A percentile compares a stretch with the other conserved stretches of the same genome.
Conservation (phyloP, 768 basidiomycete genomes). For the Gloeophyllum trabeum region DNA sequence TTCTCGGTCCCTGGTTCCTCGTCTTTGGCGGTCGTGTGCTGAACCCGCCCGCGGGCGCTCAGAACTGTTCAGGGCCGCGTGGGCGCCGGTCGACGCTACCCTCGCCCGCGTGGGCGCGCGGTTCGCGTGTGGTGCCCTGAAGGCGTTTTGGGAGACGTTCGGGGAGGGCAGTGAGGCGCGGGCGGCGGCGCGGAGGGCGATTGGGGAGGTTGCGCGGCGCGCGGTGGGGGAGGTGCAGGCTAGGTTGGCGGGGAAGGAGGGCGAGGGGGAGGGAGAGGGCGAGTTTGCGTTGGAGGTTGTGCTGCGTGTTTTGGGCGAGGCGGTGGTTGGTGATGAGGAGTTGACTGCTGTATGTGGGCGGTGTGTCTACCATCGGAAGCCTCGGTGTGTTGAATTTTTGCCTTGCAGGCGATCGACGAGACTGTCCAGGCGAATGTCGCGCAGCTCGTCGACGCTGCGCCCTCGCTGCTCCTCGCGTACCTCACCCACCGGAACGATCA, state of each 20-base stretch:
- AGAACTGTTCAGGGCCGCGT: too few relatives aligned
- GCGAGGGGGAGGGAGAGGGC: constrained; percentile 8
- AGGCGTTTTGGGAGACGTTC: constrained; percentile 30
- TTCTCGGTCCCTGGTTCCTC: background rate
- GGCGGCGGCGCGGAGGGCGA: constrained; percentile 13
- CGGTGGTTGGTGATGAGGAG: constrained; percentile 31
- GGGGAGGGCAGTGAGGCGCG: too few relatives aligned
- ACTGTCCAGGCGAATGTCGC: background rate
- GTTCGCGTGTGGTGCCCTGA: too few relatives aligned
- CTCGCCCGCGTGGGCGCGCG: too few relatives aligned
- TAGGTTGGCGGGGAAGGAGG: constrained; percentile 12
- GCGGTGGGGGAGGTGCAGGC: constrained; percentile 23
- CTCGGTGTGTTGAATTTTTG: background rate
- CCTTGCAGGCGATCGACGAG: background rate
- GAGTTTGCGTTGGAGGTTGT: constrained; percentile 26
- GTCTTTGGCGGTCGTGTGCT: too few relatives aligned
- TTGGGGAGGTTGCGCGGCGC: constrained; percentile 18
- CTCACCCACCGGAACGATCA: constrained; percentile 28
- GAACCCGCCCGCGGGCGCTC: too few relatives aligned
- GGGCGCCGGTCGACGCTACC: too few relatives aligned
- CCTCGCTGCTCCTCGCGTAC: constrained; percentile 39
- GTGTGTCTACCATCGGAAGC: background rate
- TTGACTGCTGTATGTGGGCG: constrained; percentile 31
- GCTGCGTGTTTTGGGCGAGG: constrained; percentile 38
- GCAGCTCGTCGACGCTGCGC: constrained; percentile 26